Evolutionary conservation across 768 basidiomycete genomes (phyloP).

Genomic region (Clavaria fumosa): DNA sequence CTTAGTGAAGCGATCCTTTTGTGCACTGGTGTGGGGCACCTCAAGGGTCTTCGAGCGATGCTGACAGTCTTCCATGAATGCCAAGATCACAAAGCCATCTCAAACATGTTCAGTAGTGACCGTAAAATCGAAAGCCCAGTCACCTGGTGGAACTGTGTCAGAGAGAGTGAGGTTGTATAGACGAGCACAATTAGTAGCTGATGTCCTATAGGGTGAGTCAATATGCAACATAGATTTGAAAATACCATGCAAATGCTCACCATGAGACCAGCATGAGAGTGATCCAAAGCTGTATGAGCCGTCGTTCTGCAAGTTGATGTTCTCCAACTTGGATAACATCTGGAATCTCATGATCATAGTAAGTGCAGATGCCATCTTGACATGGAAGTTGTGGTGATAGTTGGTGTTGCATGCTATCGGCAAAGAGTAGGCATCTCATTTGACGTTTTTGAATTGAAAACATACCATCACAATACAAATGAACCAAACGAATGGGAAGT

Average conservation of each 20-base stretch:
- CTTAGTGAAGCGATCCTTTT: slow-evolving; percentile 13
- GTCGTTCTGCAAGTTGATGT: slow-evolving; percentile 8
- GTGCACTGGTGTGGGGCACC: slow-evolving; percentile 14
- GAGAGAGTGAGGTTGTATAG: slow-evolving; percentile 13
- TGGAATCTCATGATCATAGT: slow-evolving; percentile 11
- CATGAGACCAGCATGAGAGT: slow-evolving; percentile 6
- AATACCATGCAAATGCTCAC: too few species aligned
- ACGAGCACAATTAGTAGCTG: slow-evolving; percentile 11
- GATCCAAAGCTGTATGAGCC: background rate
- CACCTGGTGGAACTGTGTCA: slow-evolving; percentile 5
- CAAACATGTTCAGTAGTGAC: slow-evolving; percentile 12
- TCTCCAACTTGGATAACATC: slow-evolving; percentile 9
- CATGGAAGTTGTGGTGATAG: slow-evolving; percentile 17
- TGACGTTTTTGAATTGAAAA: too few species aligned
- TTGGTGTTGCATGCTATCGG: slow-evolving; percentile 16
- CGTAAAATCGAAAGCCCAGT: slow-evolving; percentile 11
- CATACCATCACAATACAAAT: slow-evolving; percentile 16
- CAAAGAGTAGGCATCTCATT: background rate
- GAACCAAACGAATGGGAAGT: slow-evolving; percentile 13
- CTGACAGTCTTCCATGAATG: slow-evolving; percentile 13
- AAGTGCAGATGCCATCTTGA: slow-evolving; percentile 12
- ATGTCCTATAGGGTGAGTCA: too few species aligned
- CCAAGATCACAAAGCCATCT: slow-evolving; percentile 13
- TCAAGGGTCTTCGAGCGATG: slow-evolving; percentile 5
- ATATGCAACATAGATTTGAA: too few species aligned